Evolutionary conservation across 2,329 filamentous ascomycete genomes (phyloP).

Genomic region (Trichoderma semiorbis): DNA sequence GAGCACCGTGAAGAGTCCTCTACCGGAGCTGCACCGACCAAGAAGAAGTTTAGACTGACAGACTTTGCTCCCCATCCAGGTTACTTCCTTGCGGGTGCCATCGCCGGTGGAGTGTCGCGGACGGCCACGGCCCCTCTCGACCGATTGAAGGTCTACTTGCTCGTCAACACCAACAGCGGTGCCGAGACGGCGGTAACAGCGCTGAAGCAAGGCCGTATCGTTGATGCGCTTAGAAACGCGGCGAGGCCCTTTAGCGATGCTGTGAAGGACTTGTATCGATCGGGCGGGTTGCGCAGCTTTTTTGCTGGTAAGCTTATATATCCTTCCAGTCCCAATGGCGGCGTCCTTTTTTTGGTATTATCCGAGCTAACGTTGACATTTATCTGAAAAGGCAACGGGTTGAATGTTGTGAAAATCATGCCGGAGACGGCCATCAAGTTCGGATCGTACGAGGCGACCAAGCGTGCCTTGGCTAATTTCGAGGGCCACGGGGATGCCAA

Average conservation of each 20-base stretch:
- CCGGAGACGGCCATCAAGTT: conserved; percentile 98
- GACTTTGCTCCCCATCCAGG: conserved; percentile 80
- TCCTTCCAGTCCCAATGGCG: background rate
- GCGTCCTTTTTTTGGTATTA: background rate
- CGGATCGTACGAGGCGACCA: conserved; percentile 93
- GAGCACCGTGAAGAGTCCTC: conserved; percentile 31
- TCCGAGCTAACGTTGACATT: background rate
- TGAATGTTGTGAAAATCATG: conserved; percentile 98
- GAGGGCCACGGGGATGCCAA: conserved; percentile 85
- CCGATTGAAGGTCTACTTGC: conserved; percentile 93
- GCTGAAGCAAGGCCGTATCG: conserved; percentile 65
- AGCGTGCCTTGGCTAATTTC: conserved; percentile 76
- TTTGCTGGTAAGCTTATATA: conserved; percentile 72
- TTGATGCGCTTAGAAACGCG: conserved; percentile 63
- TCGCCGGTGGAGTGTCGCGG: conserved; percentile 90
- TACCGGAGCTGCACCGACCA: conserved; percentile 33
- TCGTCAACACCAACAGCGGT: conserved; percentile 69
- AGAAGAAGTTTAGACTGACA: conserved; percentile 55
- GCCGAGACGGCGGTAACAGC: conserved; percentile 58
- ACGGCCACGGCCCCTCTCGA: conserved; percentile 95
- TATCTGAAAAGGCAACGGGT: conserved; percentile 70
- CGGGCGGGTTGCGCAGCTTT: conserved; percentile 82
- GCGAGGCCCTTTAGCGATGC: conserved; percentile 69
- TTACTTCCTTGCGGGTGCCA: conserved; percentile 94
- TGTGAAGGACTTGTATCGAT: conserved; percentile 73